Evolutionary conservation across 2,329 filamentous ascomycete species (phyloP).

Genomic region (Polychaeton citri): DNA sequence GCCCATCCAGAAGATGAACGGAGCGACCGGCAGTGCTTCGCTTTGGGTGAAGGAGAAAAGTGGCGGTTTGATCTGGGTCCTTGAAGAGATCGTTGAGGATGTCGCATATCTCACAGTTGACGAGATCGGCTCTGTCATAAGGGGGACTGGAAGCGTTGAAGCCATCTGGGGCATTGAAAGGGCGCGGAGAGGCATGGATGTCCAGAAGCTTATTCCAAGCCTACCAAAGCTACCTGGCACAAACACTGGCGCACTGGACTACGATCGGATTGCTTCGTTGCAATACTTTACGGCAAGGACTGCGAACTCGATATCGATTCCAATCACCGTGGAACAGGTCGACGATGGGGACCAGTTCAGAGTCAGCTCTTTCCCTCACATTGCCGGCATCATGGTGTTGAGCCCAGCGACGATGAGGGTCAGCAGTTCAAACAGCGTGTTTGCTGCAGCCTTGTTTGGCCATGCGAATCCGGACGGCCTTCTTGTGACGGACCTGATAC

Average conservation of each 20-base stretch:
- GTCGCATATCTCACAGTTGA: constrained; percentile 66
- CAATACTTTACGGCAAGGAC: constrained; percentile 80
- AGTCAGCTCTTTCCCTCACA: constrained; percentile 90
- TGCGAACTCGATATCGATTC: constrained; percentile 64
- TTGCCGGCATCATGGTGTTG: constrained; percentile 90
- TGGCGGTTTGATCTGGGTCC: constrained; percentile 86
- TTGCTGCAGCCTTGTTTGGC: constrained; percentile 84
- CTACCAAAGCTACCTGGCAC: constrained; percentile 66
- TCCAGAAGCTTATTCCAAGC: constrained; percentile 66
- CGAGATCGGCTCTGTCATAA: constrained; percentile 60
- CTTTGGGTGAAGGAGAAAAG: constrained; percentile 98
- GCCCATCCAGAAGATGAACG: constrained; percentile 91
- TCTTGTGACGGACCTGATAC: constrained; percentile 66
- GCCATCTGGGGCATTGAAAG: constrained; percentile 73
- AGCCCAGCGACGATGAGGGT: constrained; percentile 66
- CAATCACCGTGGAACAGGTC: constrained; percentile 65
- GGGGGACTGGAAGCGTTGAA: constrained; percentile 60
- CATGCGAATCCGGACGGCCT: constrained; percentile 72
- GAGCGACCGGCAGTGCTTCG: constrained; percentile 79
- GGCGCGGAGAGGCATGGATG: constrained; percentile 54
- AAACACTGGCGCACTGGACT: constrained; percentile 61
- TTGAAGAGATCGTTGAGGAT: constrained; percentile 96
- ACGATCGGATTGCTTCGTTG: constrained; percentile 56
- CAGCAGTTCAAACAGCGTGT: constrained; percentile 87
- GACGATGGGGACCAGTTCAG: constrained; percentile 58